A percentile compares a stretch with the other conserved stretches of the same genome.
These are phyloP conservation scores for Picea sitchensis DNA, from an alignment of 75 land plant species.

Conservation along the genomic window DNA sequence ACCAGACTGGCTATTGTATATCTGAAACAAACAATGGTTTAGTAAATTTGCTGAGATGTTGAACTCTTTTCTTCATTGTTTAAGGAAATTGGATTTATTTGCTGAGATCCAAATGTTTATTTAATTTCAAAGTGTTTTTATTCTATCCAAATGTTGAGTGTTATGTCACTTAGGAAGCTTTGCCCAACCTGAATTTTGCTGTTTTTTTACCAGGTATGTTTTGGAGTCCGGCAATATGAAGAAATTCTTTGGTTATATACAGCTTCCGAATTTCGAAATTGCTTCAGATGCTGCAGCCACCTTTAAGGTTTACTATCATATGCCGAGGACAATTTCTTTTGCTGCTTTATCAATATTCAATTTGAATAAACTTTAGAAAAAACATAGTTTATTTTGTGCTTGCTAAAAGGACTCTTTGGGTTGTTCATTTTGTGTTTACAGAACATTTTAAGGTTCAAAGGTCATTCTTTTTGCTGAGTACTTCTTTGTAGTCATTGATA, in stretches of 20 bases:
- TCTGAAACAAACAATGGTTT: no score
- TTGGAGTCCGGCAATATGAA: slow-evolving; percentile 78
- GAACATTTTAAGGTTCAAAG: neutral
- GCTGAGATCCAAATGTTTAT: neutral
- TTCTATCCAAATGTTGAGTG: no score
- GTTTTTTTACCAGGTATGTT: slow-evolving; percentile 54
- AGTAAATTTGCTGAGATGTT: neutral
- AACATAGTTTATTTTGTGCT: neutral
- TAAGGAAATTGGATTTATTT: no score
- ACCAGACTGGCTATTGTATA: neutral
- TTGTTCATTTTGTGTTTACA: neutral
- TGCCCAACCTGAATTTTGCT: neutral
- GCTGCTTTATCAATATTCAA: neutral
- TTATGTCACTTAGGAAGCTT: no score
- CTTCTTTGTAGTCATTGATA: neutral
- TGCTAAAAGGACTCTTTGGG: neutral
- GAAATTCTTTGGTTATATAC: slow-evolving; percentile 87
- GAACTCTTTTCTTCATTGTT: neutral
- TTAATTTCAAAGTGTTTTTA: neutral
- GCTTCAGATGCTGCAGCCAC: slow-evolving; percentile 96
- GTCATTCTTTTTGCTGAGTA: neutral
- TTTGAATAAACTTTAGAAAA: neutral
- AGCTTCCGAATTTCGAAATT: slow-evolving; percentile 92
- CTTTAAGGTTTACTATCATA: slow-evolving; percentile 69
- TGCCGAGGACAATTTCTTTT: neutral